Conservation (phyloP, 306 rosid species). For the Begonia masoniana region DNA sequence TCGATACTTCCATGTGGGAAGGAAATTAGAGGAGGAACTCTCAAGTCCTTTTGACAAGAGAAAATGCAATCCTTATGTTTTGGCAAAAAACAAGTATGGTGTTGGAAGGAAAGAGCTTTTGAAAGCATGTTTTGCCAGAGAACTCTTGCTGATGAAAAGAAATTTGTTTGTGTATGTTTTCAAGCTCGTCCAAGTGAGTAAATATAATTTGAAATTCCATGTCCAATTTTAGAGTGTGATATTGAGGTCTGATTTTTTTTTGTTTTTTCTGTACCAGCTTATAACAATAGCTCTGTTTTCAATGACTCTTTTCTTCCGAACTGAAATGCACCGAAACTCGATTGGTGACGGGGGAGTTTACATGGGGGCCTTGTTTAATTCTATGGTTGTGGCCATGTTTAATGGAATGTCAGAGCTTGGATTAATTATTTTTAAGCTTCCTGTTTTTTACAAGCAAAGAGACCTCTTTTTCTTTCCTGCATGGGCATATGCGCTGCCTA, state of each 20-base stretch:
- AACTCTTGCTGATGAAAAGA: conserved; percentile 32
- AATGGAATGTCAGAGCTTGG: conserved; percentile 40
- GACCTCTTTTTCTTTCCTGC: conserved; percentile 47
- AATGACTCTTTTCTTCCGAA: conserved; percentile 50
- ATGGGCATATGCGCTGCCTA: conserved; percentile 49
- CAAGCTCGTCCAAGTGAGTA: conserved; percentile 26
- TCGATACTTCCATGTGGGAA: conserved; percentile 23
- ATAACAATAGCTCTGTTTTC: conserved; percentile 21
- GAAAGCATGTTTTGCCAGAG: conserved; percentile 31
- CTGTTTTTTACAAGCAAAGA: conserved; percentile 53
- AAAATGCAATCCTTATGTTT: conserved; percentile 30
- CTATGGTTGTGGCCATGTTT: conserved; percentile 26
- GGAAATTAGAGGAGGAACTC: conserved; percentile 18
- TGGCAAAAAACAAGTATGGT: conserved; percentile 19
- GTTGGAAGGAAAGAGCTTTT: conserved; percentile 16
- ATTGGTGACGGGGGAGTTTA: conserved; percentile 29
- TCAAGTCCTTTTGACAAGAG: conserved; percentile 27
- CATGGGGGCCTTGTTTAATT: conserved; percentile 35
- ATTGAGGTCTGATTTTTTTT: background rate
- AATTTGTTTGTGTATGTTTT: conserved; percentile 26
- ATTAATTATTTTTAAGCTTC: conserved; percentile 38
- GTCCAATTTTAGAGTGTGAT: too few relatives aligned
- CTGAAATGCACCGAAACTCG: conserved; percentile 47
- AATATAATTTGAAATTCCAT: background rate
- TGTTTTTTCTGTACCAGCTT: conserved; percentile 21